Base-by-base conservation (phyloP, 108 stramenopile species). In the Pseudonitzschia delicatissima region DNA sequence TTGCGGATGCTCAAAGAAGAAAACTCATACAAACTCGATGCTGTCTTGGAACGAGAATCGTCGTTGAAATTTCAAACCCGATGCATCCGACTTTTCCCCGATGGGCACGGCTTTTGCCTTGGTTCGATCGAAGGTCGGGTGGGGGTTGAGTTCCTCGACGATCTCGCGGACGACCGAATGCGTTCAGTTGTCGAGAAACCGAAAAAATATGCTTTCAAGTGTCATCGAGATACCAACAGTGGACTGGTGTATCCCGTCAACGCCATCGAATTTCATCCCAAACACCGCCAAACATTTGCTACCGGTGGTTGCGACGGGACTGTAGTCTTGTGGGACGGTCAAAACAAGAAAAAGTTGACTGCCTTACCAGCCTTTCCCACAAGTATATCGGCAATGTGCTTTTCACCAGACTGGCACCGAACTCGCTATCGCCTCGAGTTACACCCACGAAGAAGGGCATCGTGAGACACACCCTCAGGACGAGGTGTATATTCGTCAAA, bases 381-480 rank as follows among this genome's bases (percentile, higher is more conserved):
- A n/a, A 88, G 89, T 44, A 79, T 99, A 35, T 84, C 96, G 4
- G 76, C 88, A 20, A 68, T 99, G 40, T 88, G 94, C 15, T 61
- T 99, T 96, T 69, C 87, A 84, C 61, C 45, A 57, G 23, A 90
- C 94, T 68, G 91, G 88, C 33, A 68, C 70, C 12, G 80, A 91
- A 28, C 71, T 99, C 45, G 98, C 98, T 33, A 83, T 99, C 57
- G 97, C 98, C 0, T 73, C 86, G 32, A 89, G 87, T 31, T 99
- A 99, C 78, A 97, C 97, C 7, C 97, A 92, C 70, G 98, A 99
- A 86, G 92, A 96, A 64, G 98, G 98, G n/a, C 97, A 97, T 61
- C 82, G 90, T 50, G 94, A 95, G 71, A 5, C 28, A 9, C 90
- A 92, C 77, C 94, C 94, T 1, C 67, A 83, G 47, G 94, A 95